Evolutionary conservation across 148 eudicot genomes (phyloP).

Genomic region (Persicaria maculosa): DNA sequence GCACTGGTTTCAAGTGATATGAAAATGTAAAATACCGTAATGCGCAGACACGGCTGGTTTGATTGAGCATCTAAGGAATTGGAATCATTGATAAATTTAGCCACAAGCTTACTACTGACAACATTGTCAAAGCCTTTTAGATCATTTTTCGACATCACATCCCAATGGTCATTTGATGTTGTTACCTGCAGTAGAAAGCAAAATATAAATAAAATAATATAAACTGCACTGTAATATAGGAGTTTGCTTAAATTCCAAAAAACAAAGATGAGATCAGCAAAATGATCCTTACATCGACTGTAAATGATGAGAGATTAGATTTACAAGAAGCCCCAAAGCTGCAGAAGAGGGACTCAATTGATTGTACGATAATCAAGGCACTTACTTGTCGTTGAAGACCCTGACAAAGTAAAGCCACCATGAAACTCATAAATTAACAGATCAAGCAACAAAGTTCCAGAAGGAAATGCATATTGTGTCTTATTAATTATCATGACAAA

Average conservation of each 20-base stretch:
- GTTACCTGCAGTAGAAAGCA: conserved; percentile 28
- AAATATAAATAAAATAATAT: background rate
- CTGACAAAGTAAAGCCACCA: conserved; percentile 22
- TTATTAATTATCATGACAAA: background rate
- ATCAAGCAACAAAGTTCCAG: background rate
- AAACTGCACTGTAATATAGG: background rate
- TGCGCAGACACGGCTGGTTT: too few relatives aligned
- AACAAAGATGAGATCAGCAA: background rate
- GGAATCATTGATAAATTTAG: too few relatives aligned
- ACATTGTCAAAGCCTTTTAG: conserved; percentile 19
- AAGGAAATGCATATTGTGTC: background rate
- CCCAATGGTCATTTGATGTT: conserved; percentile 39
- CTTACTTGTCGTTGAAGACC: conserved; percentile 69
- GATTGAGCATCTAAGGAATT: too few relatives aligned
- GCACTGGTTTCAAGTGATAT: too few relatives aligned
- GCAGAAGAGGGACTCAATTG: conserved; percentile 53
- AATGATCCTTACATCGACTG: conserved; percentile 57
- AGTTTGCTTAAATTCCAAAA: background rate
- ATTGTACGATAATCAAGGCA: conserved; percentile 63
- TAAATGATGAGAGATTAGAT: conserved; percentile 48
- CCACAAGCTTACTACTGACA: conserved; percentile 17
- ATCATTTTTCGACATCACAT: conserved; percentile 41
- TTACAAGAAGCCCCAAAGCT: conserved; percentile 53
- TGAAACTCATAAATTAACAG: background rate
- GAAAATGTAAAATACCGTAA: too few relatives aligned